Evolutionary conservation across 352 stramenopile genomes (phyloP).

Genomic region (Phytophthora palmivora): DNA sequence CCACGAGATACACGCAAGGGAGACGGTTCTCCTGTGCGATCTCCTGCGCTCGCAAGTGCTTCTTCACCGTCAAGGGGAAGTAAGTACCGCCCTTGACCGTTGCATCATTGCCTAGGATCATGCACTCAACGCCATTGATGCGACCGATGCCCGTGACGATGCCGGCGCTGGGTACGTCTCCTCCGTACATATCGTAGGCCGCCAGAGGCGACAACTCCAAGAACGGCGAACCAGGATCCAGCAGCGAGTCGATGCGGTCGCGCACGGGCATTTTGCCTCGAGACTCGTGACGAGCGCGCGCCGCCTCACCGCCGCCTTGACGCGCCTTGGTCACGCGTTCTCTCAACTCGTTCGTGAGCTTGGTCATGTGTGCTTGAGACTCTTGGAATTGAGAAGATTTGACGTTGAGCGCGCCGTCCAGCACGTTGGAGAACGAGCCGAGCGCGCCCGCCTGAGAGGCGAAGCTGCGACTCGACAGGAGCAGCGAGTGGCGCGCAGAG

Average conservation of each 20-base stretch:
- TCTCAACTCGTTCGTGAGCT: constrained; percentile 55
- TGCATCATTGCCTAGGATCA: constrained; percentile 99
- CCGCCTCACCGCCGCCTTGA: constrained; percentile 70
- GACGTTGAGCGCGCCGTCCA: constrained; percentile 69
- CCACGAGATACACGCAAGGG: constrained; percentile 98
- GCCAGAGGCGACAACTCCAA: constrained; percentile 95
- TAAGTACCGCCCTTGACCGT: constrained; percentile 99
- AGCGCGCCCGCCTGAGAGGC: constrained; percentile 52
- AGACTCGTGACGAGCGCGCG: constrained; percentile 73
- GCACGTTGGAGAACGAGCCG: constrained; percentile 52
- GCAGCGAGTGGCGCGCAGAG: constrained; percentile 5
- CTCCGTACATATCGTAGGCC: constrained; percentile 87
- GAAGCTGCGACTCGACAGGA: constrained; percentile 26
- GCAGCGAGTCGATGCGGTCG: constrained; percentile 94
- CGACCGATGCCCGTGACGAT: constrained; percentile 92
- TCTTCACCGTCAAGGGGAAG: constrained; percentile 99
- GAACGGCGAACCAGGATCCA: constrained; percentile 96
- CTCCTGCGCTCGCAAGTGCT: constrained; percentile 95
- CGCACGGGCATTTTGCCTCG: constrained; percentile 87
- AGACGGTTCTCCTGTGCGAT: constrained; percentile 96
- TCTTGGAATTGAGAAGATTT: constrained; percentile 68
- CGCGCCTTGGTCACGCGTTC: constrained; percentile 51
- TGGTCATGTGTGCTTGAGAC: constrained; percentile 64
- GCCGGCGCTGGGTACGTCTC: constrained; percentile 82
- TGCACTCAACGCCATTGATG: constrained; percentile 90